Percentiles rank a stretch among this genome's conserved stretches.
Conservation (phyloP, 2,329 filamentous ascomycete genomes). For the Sphaerulina vaccinii region DNA sequence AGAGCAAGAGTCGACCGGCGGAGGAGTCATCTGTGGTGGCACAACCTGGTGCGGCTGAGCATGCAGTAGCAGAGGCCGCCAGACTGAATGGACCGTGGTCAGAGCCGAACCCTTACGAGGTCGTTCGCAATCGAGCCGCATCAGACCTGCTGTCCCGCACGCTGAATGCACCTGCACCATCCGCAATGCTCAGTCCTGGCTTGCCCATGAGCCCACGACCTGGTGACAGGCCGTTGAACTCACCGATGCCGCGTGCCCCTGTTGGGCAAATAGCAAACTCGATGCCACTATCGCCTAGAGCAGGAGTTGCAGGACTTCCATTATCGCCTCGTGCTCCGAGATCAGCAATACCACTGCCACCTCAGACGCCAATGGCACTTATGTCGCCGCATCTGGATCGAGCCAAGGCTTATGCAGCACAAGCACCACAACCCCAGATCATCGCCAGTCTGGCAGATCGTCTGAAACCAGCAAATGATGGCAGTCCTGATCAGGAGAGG, state of each 20-base stretch:
- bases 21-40: conserved; percentile 14
- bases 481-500: conserved; percentile 29
- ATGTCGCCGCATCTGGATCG: conserved; percentile 50
- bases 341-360: conserved; percentile 70
- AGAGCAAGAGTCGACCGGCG: conserved; percentile 50
- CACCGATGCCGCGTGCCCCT: conserved; percentile 58
- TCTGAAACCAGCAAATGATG: conserved; percentile 23
- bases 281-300: conserved; percentile 66
- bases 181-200: conserved; percentile 59
- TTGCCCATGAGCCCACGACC: conserved; percentile 62
- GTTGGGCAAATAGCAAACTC: conserved; percentile 56
- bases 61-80: conserved; percentile 9
- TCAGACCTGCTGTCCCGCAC: conserved; percentile 30
- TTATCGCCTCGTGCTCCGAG: conserved; percentile 72
- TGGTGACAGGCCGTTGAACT: conserved; percentile 58
- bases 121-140: conserved; percentile 31
- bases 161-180: conserved; percentile 44
- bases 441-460: conserved; percentile 24
- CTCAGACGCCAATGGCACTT: conserved; percentile 66
- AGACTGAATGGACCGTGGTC: conserved; percentile 23
- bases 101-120: conserved; percentile 30
- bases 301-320: conserved; percentile 53
- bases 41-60: conserved; percentile 17
- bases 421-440: conserved; percentile 25
- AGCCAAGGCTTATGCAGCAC: conserved; percentile 38